phyloP scores from a whole-genome alignment of 441 rosid genomes.

The Populus hybrid region DNA sequence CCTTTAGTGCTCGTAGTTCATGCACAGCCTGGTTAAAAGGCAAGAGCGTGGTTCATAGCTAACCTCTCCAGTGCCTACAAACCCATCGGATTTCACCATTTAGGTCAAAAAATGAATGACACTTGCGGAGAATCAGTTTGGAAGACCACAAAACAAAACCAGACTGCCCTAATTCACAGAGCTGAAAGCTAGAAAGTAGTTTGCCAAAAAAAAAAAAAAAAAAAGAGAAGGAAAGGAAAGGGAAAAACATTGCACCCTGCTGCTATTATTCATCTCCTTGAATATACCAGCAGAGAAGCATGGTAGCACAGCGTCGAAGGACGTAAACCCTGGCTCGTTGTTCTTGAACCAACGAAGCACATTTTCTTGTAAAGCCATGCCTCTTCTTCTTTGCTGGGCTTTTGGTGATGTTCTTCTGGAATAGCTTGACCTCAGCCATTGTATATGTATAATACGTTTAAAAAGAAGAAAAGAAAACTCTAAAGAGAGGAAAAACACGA shows the following conservation, averaged over 20 bases:
- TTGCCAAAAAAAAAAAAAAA: neutral
- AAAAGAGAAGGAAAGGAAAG: neutral
- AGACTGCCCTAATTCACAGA: neutral
- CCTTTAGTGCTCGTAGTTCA: neutral
- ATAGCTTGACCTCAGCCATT: conserved; percentile 40
- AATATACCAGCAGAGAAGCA: conserved; percentile 84
- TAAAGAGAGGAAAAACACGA: neutral
- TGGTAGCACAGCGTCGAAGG: conserved; percentile 76
- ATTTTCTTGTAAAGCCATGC: conserved; percentile 58
- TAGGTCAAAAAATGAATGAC: neutral
- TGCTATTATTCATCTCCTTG: conserved; percentile 50
- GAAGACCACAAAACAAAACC: neutral
- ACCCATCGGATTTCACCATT: neutral
- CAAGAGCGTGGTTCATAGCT: neutral
- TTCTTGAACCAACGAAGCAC: conserved; percentile 62
- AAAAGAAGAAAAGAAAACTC: conserved; percentile 10
- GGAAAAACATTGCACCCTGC: neutral
- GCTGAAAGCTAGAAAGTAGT: neutral
- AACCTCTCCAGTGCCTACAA: neutral
- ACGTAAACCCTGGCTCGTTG: conserved; percentile 77
- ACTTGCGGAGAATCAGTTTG: neutral
- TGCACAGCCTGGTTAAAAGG: neutral
- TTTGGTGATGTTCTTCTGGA: conserved; percentile 9
- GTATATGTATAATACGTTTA: neutral
- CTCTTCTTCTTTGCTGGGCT: conserved; percentile 31